Evolutionary conservation across 2,329 filamentous ascomycete genomes (phyloP).

Genomic region (Paecilomyces sp.): DNA sequence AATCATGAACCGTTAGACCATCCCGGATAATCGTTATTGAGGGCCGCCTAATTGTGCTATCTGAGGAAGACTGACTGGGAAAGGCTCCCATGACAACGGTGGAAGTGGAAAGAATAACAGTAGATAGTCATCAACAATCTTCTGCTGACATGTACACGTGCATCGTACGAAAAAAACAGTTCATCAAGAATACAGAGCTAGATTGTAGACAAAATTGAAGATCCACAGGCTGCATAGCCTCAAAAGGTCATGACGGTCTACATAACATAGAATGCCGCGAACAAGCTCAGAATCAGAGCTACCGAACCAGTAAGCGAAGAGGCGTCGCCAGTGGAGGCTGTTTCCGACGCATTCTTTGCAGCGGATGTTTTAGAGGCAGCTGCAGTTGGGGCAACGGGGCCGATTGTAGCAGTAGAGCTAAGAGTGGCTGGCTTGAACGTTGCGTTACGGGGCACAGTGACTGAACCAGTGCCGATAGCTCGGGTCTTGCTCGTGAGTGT

Average conservation of each 20-base stretch:
- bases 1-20: slow-evolving; percentile 4
- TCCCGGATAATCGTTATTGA: not conserved
- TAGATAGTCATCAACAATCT: too few relatives aligned
- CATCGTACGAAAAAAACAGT: not conserved
- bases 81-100: not conserved
- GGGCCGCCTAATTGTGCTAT: not conserved
- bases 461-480: not conserved
- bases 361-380: not conserved
- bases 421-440: not conserved
- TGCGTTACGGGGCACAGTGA: not conserved
- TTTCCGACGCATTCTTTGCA: not conserved
- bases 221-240: not conserved
- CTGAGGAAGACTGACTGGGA: not conserved
- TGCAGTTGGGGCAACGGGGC: not conserved
- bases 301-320: not conserved
- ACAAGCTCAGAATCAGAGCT: not conserved
- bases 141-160: too few relatives aligned
- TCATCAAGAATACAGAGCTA: not conserved
- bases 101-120: not conserved
- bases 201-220: not conserved
- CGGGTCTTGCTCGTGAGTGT: not conserved
- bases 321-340: not conserved
- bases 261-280: not conserved
- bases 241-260: not conserved
- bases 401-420: not conserved